Conservation (phyloP, 345 rosid species). For the Aquilaria malaccensis region DNA sequence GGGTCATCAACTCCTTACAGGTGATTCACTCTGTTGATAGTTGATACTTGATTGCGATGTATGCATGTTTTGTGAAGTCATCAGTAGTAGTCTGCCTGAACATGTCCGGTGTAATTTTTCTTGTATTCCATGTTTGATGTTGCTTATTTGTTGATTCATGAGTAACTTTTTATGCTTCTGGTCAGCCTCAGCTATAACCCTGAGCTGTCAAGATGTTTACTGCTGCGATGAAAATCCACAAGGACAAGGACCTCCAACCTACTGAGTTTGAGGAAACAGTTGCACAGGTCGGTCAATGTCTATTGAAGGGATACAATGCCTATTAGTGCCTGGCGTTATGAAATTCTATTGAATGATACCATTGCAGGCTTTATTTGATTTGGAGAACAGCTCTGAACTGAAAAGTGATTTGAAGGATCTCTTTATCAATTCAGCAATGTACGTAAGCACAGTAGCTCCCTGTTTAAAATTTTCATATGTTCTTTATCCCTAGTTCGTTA, state of each 20-base stretch:
- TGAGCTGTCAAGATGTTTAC: conserved; percentile 71
- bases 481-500: not conserved
- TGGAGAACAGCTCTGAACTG: conserved; percentile 77
- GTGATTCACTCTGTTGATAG: too few species aligned
- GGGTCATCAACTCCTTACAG: too few species aligned
- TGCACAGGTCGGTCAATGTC: conserved; percentile 45
- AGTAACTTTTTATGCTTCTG: conserved; percentile 3
- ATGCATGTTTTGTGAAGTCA: too few species aligned
- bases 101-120: not conserved
- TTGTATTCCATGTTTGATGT: not conserved
- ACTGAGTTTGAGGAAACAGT: conserved; percentile 81
- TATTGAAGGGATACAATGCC: not conserved
- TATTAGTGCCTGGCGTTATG: not conserved
- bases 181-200: not conserved
- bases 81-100: not conserved
- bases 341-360: conserved; percentile 8
- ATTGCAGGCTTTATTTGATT: conserved; percentile 67
- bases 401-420: conserved; percentile 83
- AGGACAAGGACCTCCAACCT: conserved; percentile 82
- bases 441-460: conserved; percentile 10
- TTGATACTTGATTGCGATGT: too few species aligned
- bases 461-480: not conserved
- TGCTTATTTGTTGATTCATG: conserved; percentile 48
- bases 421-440: conserved; percentile 71
- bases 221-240: conserved; percentile 69